Conservation (phyloP, 768 basidiomycete species). For the Mycena metata region DNA sequence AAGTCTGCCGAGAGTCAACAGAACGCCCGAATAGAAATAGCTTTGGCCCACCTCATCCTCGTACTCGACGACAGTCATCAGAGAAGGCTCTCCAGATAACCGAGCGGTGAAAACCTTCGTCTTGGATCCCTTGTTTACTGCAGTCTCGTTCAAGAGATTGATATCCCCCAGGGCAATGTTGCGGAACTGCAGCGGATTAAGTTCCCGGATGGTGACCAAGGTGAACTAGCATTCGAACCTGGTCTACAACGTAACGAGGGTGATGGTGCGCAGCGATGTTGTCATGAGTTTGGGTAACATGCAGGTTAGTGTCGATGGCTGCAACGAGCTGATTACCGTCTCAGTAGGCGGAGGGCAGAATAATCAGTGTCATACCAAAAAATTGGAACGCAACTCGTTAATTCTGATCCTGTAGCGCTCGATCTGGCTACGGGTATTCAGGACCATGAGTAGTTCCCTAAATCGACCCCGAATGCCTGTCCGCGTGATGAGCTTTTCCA, state of each 20-base stretch:
- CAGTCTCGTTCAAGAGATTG: conserved; percentile 11
- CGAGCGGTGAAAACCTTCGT: conserved; percentile 20
- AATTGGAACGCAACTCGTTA: conserved; percentile 11
- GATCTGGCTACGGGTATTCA: background rate
- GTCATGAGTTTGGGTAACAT: conserved; percentile 2
- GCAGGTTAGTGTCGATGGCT: conserved; percentile 2
- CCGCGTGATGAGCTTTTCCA: background rate
- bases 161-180: too few relatives aligned
- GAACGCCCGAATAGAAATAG: background rate
- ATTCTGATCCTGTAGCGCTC: background rate
- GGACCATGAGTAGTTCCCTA: background rate
- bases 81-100: background rate
- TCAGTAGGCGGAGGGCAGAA: background rate
- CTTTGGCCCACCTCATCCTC: conserved; percentile 1
- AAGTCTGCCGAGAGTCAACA: too few relatives aligned
- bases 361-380: background rate
- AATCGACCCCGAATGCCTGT: background rate
- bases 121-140: background rate
- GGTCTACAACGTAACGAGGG: too few relatives aligned
- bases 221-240: too few relatives aligned
- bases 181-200: too few relatives aligned
- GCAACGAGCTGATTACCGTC: background rate
- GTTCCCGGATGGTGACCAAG: background rate
- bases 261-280: background rate
- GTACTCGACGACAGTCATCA: conserved; percentile 20